These are phyloP conservation scores for Kalanchoe fedtschenkoi DNA, from an alignment of 164 flowering plant genomes.

Conservation along the genomic window DNA sequence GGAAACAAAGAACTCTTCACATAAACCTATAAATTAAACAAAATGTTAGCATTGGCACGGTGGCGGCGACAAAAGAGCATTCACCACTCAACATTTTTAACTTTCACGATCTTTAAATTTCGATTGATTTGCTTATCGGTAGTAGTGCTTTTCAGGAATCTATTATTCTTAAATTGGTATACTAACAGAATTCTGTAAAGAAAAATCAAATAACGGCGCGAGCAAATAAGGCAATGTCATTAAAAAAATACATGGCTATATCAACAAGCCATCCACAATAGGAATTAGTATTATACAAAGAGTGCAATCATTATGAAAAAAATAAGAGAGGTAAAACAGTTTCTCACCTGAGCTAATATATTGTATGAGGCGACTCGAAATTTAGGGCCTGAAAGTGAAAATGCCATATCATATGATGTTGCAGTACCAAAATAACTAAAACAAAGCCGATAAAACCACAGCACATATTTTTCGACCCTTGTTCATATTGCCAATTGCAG, in stretches of 20 bases:
- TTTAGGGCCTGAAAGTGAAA: conserved; percentile 41
- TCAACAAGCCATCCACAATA: background rate
- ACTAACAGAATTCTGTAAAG: no score
- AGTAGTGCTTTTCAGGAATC: no score
- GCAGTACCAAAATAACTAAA: background rate
- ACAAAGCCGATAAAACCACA: background rate
- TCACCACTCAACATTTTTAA: background rate
- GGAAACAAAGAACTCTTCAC: conserved; percentile 82
- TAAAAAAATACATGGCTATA: background rate
- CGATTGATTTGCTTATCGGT: no score
- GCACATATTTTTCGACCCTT: background rate
- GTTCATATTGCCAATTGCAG: background rate
- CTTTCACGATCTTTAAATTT: background rate
- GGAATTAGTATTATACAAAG: background rate
- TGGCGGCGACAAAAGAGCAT: background rate
- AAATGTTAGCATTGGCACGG: background rate
- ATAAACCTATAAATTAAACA: conserved; percentile 45
- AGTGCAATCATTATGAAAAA: background rate
- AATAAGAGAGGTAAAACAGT: background rate
- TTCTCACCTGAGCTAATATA: conserved; percentile 78
- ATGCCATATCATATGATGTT: background rate
- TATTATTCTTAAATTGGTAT: no score
- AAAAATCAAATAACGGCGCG: background rate
- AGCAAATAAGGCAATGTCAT: background rate
- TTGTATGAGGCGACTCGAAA: conserved; percentile 80